Evolutionary conservation across 768 basidiomycete species (phyloP).

Genomic region (Ramaria sp.): DNA sequence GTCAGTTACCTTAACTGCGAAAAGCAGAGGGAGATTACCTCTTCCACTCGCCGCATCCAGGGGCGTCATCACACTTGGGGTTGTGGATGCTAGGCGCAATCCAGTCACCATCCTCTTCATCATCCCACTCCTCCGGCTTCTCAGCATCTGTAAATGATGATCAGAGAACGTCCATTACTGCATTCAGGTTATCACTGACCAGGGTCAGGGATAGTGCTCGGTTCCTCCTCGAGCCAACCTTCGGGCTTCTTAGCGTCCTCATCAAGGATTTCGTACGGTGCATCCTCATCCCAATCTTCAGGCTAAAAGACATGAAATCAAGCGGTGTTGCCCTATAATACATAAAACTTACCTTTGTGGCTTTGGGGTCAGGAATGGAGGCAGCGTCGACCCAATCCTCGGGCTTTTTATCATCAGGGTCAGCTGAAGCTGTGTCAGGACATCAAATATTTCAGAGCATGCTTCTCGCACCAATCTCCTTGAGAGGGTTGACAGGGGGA

Average conservation of each 20-base stretch:
- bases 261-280: constrained; percentile 85
- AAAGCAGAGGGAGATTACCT: constrained; percentile 30
- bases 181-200: constrained; percentile 31
- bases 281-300: constrained; percentile 96
- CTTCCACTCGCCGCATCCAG: constrained; percentile 95
- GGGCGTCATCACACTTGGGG: constrained; percentile 80
- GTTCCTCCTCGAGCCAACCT: constrained; percentile 92
- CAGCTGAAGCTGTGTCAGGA: constrained; percentile 33
- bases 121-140: constrained; percentile 99
- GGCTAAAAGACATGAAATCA: constrained; percentile 38
- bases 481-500: constrained; percentile 84
- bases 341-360: constrained; percentile 53
- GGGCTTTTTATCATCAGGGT: constrained; percentile 86
- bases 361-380: constrained; percentile 76
- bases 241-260: constrained; percentile 83
- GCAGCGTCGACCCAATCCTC: constrained; percentile 86
- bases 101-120: constrained; percentile 99
- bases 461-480: constrained; percentile 49
- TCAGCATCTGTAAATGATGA: constrained; percentile 44
- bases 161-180: background rate
- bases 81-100: constrained; percentile 82
- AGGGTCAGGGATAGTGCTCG: constrained; percentile 73
- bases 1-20: background rate
- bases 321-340: background rate
- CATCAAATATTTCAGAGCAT: background rate